Base-by-base conservation (phyloP, 768 basidiomycete genomes). In the Goffeauzyma gilvescens region DNA sequence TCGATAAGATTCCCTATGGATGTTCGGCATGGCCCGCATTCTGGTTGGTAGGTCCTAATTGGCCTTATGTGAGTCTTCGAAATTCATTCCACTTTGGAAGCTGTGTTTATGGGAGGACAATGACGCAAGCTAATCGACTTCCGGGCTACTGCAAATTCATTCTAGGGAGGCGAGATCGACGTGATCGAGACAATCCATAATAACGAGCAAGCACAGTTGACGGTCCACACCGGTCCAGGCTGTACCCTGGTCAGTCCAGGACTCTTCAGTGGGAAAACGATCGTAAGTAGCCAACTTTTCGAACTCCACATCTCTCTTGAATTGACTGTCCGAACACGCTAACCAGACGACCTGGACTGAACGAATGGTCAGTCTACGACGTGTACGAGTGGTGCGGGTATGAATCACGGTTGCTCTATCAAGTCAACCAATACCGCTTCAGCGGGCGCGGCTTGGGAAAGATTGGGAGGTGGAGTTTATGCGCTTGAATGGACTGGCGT, bases 1-100 rank as follows among this genome's bases (percentile, higher is more conserved):
- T 81, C 42, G 69, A 56, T 38, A 65, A 71, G 42, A 79, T 80
- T 76, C 80, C 80, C 7, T 69, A 72, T 40, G 81, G 81, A 0
- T 80, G 77, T 55, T 68, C 71, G 41, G 64, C 67, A 27, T 74
- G 72, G 70, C 76, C 63, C 65, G 79, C 78, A 62, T 78, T 66
- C 42, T 72, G 71, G 71, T 48, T 50, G 26, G 50, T 49, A 39
- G 44, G 53, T 30, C 60, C 55, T 38, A 59, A 66, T 42, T 71
- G 61, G 53, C 72, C 43, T 4, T 6, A 8, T 3, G 31, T 22
- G n/a, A 35, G 43, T 14, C 34, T 37, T n/a, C n/a, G n/a, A n/a
- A n/a, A n/a, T n/a, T n/a, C n/a, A n/a, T n/a, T n/a, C n/a, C n/a
- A n/a, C n/a, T n/a, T n/a, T n/a, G 28, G 36, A 37, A 17, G 35